Base-by-base conservation (phyloP, 768 basidiomycete species). In the Lyophyllum shimeji region DNA sequence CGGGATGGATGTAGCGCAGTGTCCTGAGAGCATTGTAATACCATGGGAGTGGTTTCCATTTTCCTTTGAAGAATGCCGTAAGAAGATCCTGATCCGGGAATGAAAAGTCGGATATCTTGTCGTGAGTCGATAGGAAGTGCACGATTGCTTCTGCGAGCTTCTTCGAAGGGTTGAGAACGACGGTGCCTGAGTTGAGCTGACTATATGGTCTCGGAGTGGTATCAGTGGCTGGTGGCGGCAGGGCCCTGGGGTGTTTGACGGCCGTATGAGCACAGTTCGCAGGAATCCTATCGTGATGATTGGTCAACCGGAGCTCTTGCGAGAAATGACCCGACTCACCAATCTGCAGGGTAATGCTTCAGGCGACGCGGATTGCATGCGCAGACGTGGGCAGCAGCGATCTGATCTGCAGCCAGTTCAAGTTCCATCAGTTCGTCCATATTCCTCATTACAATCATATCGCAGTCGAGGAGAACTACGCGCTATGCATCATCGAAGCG, bases 51-150 rank as follows among this genome's bases (percentile, higher is more conserved):
- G 90, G 86, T 51, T 76, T 80, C 90, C 92, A 95, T 67, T 71
- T 84, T 17, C 87, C 89, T 53, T 78, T 71, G 76, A 96, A 98
- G 66, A 85, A 83, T 29, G 80, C 82, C 1, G 95, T 82, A 29
- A 98, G 82, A 29, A 97, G 79, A 63, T 99, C 96, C 69, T 99
- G 96, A 70, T 99, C 96, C 1, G 93, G 86, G 69, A 98, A 97
- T 44, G 67, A 71, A 63, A 77, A 83, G 31, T 70, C 72, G 17
- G 71, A 27, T 52, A 81, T 73, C 50, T 69, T 69, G 47, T 69
- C 73, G 57, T 67, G 69, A 6, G 76, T 76, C 9, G 74, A 71
- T 31, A 95, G 79, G 66, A 80, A 86, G 43, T 80, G 64, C 31
- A 76, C 66, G 56, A 98, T 78, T 7, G 68, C 69, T 15, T 79